Base-by-base conservation (phyloP, 2,329 filamentous ascomycete genomes). In the Diaporthe sp. region DNA sequence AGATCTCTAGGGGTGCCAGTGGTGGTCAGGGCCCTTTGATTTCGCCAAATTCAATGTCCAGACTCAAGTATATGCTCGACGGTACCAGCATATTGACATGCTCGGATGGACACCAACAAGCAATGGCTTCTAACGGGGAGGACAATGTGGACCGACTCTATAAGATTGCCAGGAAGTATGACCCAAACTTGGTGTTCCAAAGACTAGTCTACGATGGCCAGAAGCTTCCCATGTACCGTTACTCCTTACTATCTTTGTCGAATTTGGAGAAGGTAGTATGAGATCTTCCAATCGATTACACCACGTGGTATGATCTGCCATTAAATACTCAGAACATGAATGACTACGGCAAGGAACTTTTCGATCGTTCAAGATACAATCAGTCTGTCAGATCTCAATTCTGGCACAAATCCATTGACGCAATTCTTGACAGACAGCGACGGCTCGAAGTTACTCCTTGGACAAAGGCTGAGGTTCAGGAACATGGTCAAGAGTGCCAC, bases 401-500 rank as follows among this genome's bases (percentile, higher is more conserved):
- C 51, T 22, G 51, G 15, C n/a, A 15, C 2, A 30, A 19, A 25
- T 10, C 25, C 22, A n/a, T 13, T 37, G 4, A 58, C 4, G 10
- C 17, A 17, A 12, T 32, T 22, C 19, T 9, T 5, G 30, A 9
- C 17, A 56, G 19, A 8, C 22, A 19, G 8, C 17, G 2, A 56
- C 53, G 8, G 30, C 53, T 56, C 22, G 12, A 32, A 15, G 35
- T 27, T 53, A 61, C 69, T 51, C 39, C 9, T 53, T 37, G 3
- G 55, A 35, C 66, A 89, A 86, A 8, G 88, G 82, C 85, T 85
- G 58, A 35, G 78, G 78, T 56, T 84, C 78, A 1, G 84, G 80
- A 17, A 90, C 85, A 77, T 90, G 86, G 78, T 91, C 88, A 71
- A 84, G 87, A 3, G 81, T 81, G 19, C 86, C 90, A 25, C 83